Evolutionary conservation across 352 stramenopile genomes (phyloP), one percentile per base, ranked within the genome.

Genomic region (Globisporangium solare): DNA sequence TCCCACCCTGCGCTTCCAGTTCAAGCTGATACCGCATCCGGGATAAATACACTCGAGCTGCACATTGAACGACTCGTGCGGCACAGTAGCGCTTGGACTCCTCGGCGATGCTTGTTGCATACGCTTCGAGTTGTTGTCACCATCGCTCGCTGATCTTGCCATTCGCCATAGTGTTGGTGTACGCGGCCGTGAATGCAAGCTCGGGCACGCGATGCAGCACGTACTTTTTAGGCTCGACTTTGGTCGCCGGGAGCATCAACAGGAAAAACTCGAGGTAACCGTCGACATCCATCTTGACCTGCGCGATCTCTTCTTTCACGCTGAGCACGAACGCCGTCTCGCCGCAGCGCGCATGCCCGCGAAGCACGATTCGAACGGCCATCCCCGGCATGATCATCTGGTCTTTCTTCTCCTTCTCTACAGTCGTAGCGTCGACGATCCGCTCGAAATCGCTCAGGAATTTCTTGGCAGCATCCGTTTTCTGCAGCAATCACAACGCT

Each of bases 281-380:
- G 37, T 92, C 83, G n/a, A 88, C 53, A 37, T 94, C 83, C 64
- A 94, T 80, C 43, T 94, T 94, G 21, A 92, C 73, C 47, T 92
- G 70, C 35, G 81, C 81, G 12, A 90, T 80, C 0, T 74, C 60
- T 21, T 92, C 79, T 27, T 74, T 64, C 17, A 92, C 61, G 12
- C 65, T 68, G 2, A 94, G 67, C 6, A 94, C 81, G 24, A 79
- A 92, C 1, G 74, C 81, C 1, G 83, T 92, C 62, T 94, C 81
- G 1, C 83, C 83, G 52, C 81, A 90, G 3, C 81, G 79, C 4
- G 78, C 61, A n/a, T 94, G 83, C 1, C 83, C 83, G 48, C 72
- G 76, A 15, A 94, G 56, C n/a, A 94, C 74, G 21, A 94, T 69
- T 5, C 83, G 76, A 7, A 94, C 79, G 1, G 83, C 79, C n/a